These are phyloP conservation scores for Solanum sparsipilum DNA, from an alignment of 257 asterid species.

Conservation along the genomic window DNA sequence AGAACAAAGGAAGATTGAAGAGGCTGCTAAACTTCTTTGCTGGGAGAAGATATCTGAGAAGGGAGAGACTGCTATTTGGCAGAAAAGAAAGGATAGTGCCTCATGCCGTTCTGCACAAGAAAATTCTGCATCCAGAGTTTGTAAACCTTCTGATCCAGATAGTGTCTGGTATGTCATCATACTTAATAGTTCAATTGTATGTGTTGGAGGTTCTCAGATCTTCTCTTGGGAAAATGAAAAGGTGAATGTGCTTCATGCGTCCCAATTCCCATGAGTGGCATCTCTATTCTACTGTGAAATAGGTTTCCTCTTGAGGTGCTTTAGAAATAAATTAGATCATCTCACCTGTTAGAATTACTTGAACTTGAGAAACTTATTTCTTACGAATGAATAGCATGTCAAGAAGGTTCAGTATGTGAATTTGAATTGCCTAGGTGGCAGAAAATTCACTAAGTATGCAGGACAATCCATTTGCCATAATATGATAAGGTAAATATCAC, in stretches of 20 bases:
- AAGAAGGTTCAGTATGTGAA: not conserved
- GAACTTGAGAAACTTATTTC: not conserved
- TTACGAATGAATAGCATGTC: not conserved
- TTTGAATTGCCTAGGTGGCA: not conserved
- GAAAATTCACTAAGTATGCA: not conserved
- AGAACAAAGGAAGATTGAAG: constrained; percentile 89
- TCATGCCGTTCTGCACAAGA: constrained; percentile 79
- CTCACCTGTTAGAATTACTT: not conserved
- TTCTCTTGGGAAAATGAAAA: not conserved
- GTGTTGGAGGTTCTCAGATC: not conserved
- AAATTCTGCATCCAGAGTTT: constrained; percentile 48
- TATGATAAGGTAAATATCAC: not conserved
- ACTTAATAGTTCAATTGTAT: not conserved
- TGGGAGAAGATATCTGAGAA: constrained; percentile 90
- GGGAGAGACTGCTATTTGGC: constrained; percentile 90
- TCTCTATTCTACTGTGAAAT: not conserved
- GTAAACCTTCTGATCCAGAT: constrained; percentile 61
- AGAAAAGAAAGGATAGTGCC: constrained; percentile 69
- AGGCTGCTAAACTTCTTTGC: constrained; percentile 80
- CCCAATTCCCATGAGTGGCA: not conserved
- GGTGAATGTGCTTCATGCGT: not conserved
- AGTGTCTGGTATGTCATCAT: constrained; percentile 58
- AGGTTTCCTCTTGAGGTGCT: not conserved
- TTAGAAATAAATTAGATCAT: not conserved
- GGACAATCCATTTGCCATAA: not conserved